These are phyloP conservation scores for Kickxella alabastrina DNA, from an alignment of 192 early-diverging fungal genomes.

Conservation along the genomic window DNA sequence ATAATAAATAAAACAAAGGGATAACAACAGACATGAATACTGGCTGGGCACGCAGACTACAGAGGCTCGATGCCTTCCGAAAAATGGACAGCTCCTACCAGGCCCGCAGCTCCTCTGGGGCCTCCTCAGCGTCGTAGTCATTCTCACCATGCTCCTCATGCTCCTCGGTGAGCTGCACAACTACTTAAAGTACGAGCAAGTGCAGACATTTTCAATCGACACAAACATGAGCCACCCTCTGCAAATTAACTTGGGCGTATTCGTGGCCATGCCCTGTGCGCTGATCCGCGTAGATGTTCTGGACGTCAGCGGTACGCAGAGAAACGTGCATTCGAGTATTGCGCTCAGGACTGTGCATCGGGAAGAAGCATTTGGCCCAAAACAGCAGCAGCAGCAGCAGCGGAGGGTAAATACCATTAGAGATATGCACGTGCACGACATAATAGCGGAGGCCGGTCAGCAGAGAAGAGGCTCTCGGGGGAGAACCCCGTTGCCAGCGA, in stretches of 20 bases:
- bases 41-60: constrained; percentile 10
- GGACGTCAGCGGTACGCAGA: constrained; percentile 32
- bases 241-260: constrained; percentile 83
- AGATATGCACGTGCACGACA: constrained; percentile 33
- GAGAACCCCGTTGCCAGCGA: not conserved
- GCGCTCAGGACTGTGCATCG: not conserved
- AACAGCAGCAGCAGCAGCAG: not conserved
- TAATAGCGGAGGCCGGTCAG: constrained; percentile 24
- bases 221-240: constrained; percentile 56
- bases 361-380: not conserved
- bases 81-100: constrained; percentile 83
- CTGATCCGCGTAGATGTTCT: constrained; percentile 40
- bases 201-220: constrained; percentile 82
- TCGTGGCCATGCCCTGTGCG: constrained; percentile 81
- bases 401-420: not conserved
- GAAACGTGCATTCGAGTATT: constrained; percentile 14
- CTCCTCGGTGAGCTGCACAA: constrained; percentile 64
- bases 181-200: constrained; percentile 59
- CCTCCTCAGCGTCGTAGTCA: constrained; percentile 67
- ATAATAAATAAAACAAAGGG: not conserved
- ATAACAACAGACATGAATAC: constrained; percentile 1
- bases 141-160: constrained; percentile 63
- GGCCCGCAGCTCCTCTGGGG: constrained; percentile 70
- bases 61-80: constrained; percentile 74
- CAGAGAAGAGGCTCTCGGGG: not conserved